phyloP scores from a whole-genome alignment of 2,329 filamentous ascomycete species.

The Pezicula rhizophila region DNA sequence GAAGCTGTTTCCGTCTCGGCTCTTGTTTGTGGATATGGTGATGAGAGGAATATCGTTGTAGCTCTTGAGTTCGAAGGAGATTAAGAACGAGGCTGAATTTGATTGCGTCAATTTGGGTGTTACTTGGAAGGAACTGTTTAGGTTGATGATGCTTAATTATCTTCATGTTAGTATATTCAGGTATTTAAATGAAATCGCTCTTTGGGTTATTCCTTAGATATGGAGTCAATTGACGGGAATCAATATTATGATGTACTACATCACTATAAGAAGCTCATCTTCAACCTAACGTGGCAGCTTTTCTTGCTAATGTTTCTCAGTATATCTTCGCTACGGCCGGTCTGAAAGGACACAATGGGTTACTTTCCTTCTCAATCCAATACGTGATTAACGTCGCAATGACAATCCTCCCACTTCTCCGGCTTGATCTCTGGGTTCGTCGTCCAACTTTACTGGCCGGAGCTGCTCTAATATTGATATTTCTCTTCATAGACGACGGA shows the following conservation, averaged over 20 bases:
- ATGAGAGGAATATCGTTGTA: slow-evolving; percentile 60
- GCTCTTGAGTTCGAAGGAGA: slow-evolving; percentile 64
- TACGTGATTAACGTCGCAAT: slow-evolving; percentile 77
- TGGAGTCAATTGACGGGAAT: slow-evolving; percentile 73
- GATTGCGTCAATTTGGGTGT: slow-evolving; percentile 63
- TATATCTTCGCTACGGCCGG: slow-evolving; percentile 71
- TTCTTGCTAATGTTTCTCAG: too few relatives aligned
- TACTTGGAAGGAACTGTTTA: slow-evolving; percentile 63
- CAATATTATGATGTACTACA: slow-evolving; percentile 66
- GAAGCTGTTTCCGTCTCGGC: slow-evolving; percentile 35
- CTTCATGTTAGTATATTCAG: slow-evolving; percentile 43
- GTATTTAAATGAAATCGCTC: not conserved
- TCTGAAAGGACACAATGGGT: slow-evolving; percentile 46
- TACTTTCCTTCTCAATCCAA: slow-evolving; percentile 63
- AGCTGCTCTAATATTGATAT: slow-evolving; percentile 30
- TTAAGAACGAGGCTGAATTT: slow-evolving; percentile 66
- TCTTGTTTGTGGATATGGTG: slow-evolving; percentile 56
- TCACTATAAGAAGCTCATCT: not conserved
- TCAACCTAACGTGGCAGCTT: too few relatives aligned
- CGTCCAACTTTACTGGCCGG: slow-evolving; percentile 62
- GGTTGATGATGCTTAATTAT: slow-evolving; percentile 65
- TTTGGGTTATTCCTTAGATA: slow-evolving; percentile 38
- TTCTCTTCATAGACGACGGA: slow-evolving; percentile 35
- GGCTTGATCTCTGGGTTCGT: slow-evolving; percentile 70
- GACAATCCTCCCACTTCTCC: slow-evolving; percentile 71